Evolutionary conservation across 164 flowering plant species (phyloP).

Genomic region (Magnolia changhungtana): DNA sequence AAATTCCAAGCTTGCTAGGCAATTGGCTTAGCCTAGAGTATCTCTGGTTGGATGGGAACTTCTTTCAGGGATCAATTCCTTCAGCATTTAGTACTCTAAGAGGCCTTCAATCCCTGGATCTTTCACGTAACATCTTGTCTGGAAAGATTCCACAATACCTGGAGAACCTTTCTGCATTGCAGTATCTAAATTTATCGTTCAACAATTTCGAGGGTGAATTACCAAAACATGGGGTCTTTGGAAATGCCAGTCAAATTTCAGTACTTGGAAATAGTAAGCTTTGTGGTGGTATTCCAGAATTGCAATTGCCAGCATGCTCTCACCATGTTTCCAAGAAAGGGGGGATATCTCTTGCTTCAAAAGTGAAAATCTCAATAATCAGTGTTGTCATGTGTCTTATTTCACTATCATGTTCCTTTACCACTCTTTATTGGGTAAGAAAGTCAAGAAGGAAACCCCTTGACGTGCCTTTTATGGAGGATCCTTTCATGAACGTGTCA

Average conservation of each 20-base stretch:
- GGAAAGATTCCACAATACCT: slow-evolving; percentile 25
- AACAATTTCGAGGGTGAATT: slow-evolving; percentile 42
- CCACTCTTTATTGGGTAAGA: background rate
- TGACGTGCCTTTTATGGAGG: background rate
- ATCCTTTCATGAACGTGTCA: background rate
- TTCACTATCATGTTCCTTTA: background rate
- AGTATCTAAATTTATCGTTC: slow-evolving; percentile 29
- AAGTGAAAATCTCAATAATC: background rate
- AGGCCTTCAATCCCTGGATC: slow-evolving; percentile 15
- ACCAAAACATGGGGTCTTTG: slow-evolving; percentile 35
- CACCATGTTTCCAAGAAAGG: background rate
- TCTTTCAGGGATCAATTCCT: slow-evolving; percentile 24
- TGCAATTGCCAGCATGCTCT: slow-evolving; percentile 29
- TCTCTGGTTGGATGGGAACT: slow-evolving; percentile 17
- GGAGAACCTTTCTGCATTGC: slow-evolving; percentile 4
- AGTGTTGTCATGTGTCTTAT: background rate
- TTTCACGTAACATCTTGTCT: slow-evolving; percentile 29
- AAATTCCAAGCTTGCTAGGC: slow-evolving; percentile 24
- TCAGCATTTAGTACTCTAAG: slow-evolving; percentile 12
- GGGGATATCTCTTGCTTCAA: background rate
- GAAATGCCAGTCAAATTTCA: slow-evolving; percentile 23
- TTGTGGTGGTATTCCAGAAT: slow-evolving; percentile 32
- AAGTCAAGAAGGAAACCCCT: background rate
- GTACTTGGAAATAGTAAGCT: slow-evolving; percentile 28
- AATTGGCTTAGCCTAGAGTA: slow-evolving; percentile 8